These are phyloP conservation scores for Botrytis cinerea DNA, from an alignment of 2,329 filamentous ascomycete genomes.

Conservation along the genomic window DNA sequence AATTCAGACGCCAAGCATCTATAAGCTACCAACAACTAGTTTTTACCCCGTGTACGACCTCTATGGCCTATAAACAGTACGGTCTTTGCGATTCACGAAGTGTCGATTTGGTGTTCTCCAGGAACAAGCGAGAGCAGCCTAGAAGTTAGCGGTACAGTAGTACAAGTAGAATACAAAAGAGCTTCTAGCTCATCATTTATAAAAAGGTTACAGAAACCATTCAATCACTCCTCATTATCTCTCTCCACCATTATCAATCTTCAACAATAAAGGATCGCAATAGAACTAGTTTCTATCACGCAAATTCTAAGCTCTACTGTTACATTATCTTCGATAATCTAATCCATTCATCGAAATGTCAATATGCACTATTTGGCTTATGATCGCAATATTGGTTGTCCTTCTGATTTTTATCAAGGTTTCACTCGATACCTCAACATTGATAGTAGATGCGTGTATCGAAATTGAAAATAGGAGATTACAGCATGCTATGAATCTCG, in stretches of 20 bases:
- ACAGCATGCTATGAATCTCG: neutral
- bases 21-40: accelerated
- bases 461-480: neutral
- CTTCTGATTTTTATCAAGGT: too few species aligned
- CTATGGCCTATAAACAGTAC: neutral
- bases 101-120: too few species aligned
- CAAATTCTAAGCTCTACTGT: neutral
- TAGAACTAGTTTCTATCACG: neutral
- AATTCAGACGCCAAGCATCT: neutral
- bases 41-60: neutral
- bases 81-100: neutral
- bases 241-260: neutral
- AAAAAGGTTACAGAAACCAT: neutral
- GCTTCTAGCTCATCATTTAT: neutral
- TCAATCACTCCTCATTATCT: neutral
- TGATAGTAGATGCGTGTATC: neutral
- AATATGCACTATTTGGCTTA: too few species aligned
- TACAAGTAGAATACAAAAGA: neutral
- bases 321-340: neutral
- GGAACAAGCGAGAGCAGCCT: neutral
- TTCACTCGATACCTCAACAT: neutral
- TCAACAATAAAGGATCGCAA: neutral
- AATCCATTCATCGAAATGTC: neutral
- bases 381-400: too few species aligned
- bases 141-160: accelerated